These are phyloP conservation scores for Perkinsus olseni DNA, from an alignment of 169 alveolate species.

Conservation along the genomic window DNA sequence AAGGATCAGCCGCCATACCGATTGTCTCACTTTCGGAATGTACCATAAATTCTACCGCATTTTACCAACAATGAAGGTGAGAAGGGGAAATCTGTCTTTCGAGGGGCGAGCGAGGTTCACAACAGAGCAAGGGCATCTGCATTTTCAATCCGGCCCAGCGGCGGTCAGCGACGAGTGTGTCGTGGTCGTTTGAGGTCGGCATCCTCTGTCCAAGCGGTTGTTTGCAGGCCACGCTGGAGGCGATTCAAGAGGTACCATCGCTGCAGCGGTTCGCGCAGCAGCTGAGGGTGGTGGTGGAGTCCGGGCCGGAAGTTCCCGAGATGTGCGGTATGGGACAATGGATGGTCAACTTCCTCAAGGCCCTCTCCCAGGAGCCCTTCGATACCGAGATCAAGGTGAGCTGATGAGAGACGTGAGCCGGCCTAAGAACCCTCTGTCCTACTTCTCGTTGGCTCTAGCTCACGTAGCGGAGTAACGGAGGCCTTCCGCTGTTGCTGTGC, in stretches of 20 bases:
- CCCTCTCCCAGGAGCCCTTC: background rate
- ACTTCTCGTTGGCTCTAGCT: background rate
- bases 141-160: no score
- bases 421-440: no score
- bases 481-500: no score
- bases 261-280: background rate
- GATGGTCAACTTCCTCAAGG: background rate
- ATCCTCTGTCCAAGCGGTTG: no score
- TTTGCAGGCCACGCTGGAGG: background rate
- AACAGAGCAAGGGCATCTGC: no score
- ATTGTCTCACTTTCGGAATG: background rate
- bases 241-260: background rate
- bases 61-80: background rate
- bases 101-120: no score
- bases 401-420: background rate
- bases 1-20: background rate
- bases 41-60: background rate
- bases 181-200: no score
- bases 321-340: background rate
- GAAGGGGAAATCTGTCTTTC: no score
- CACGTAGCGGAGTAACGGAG: no score
- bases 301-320: background rate
- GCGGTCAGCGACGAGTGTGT: no score
- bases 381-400: background rate
- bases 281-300: background rate